These are phyloP conservation scores for Aureobasidium sp. DNA, from an alignment of 2,329 filamentous ascomycete genomes.

Conservation along the genomic window DNA sequence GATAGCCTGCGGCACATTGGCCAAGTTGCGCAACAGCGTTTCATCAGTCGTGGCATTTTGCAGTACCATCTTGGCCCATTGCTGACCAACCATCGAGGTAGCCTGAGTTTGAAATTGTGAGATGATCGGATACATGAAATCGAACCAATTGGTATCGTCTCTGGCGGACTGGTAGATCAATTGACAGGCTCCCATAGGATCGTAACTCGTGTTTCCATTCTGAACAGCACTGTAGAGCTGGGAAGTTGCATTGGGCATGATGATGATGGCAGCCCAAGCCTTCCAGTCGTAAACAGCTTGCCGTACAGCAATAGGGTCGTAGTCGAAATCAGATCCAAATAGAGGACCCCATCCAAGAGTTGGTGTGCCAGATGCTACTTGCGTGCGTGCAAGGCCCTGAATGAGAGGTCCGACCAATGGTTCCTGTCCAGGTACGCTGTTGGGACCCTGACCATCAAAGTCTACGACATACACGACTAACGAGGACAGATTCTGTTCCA, in stretches of 20 bases:
- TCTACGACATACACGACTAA: conserved; percentile 54
- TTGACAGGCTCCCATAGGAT: conserved; percentile 51
- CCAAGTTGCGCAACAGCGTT: conserved; percentile 35
- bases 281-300: conserved; percentile 52
- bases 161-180: conserved; percentile 48
- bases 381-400: conserved; percentile 37
- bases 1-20: conserved; percentile 44
- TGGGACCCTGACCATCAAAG: conserved; percentile 53
- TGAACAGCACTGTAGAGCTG: conserved; percentile 48
- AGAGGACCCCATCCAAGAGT: conserved; percentile 45
- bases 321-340: conserved; percentile 43
- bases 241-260: conserved; percentile 51
- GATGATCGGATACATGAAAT: conserved; percentile 47
- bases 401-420: conserved; percentile 52
- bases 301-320: conserved; percentile 49
- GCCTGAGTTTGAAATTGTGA: conserved; percentile 40
- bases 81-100: conserved; percentile 40
- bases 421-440: conserved; percentile 33
- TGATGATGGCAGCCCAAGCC: conserved; percentile 53
- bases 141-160: conserved; percentile 44
- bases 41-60: conserved; percentile 33
- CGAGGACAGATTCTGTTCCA: conserved; percentile 40
- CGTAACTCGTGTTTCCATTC: conserved; percentile 50
- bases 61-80: conserved; percentile 36
- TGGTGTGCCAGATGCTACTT: conserved; percentile 31